Evolutionary conservation across 768 basidiomycete genomes (phyloP).

Genomic region (Lentinus tigrinus): DNA sequence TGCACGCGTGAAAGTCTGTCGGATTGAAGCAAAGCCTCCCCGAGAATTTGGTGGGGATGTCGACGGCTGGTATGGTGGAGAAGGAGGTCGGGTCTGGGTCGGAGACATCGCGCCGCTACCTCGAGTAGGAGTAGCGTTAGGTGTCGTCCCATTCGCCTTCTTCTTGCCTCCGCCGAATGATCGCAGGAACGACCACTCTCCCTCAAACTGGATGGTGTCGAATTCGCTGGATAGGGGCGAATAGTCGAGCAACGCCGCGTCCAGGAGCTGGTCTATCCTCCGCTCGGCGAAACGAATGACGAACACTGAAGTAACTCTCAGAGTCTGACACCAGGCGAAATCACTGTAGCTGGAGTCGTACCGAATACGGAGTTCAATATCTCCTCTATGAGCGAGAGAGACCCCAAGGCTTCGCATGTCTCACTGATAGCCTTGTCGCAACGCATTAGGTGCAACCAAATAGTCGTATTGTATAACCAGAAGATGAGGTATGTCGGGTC

Average conservation of each 20-base stretch:
- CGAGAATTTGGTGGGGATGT: slow-evolving; percentile 46
- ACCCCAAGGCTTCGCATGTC: slow-evolving; percentile 80
- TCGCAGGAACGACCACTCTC: slow-evolving; percentile 92
- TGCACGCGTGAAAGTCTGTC: slow-evolving; percentile 59
- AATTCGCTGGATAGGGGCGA: slow-evolving; percentile 75
- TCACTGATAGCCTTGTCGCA: slow-evolving; percentile 78
- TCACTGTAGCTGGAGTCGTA: slow-evolving; percentile 29
- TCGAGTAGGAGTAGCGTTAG: slow-evolving; percentile 21
- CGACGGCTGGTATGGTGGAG: slow-evolving; percentile 46
- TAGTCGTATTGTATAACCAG: slow-evolving; percentile 90
- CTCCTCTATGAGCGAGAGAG: slow-evolving; percentile 86
- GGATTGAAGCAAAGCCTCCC: slow-evolving; percentile 56
- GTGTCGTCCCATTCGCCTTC: slow-evolving; percentile 21
- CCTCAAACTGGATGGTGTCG: slow-evolving; percentile 87
- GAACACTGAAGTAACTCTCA: slow-evolving; percentile 59
- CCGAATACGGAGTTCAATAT: slow-evolving; percentile 94
- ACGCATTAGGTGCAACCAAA: slow-evolving; percentile 89
- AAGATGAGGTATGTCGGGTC: slow-evolving; percentile 86
- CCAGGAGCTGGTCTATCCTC: slow-evolving; percentile 83
- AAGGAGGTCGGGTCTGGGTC: slow-evolving; percentile 48
- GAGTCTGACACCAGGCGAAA: slow-evolving; percentile 1
- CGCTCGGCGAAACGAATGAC: slow-evolving; percentile 91
- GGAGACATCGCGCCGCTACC: slow-evolving; percentile 46
- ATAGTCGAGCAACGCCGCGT: slow-evolving; percentile 80
- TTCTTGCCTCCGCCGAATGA: slow-evolving; percentile 69